These are phyloP conservation scores for Mesembryanthemum crystallinum DNA, from an alignment of 148 eudicot species.

Conservation along the genomic window DNA sequence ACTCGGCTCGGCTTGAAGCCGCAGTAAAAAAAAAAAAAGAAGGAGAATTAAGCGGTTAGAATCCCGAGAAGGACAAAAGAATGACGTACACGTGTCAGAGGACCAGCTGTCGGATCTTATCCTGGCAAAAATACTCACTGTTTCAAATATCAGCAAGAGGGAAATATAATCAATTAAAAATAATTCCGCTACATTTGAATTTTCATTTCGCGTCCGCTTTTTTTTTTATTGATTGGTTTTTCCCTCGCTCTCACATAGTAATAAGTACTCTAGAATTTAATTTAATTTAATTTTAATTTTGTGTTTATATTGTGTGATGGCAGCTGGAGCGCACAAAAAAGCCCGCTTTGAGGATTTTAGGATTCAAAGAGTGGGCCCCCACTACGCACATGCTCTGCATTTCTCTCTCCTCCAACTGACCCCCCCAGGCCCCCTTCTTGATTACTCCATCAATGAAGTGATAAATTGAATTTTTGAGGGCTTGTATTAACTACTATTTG, in stretches of 20 bases:
- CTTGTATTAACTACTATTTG: too few relatives aligned
- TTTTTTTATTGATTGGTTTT: background rate
- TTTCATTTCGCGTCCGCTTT: conserved; percentile 48
- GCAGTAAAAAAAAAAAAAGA: background rate
- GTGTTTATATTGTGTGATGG: background rate
- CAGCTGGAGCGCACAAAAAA: conserved; percentile 48
- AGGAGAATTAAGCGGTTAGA: background rate
- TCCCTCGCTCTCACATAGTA: background rate
- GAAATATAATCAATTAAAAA: background rate
- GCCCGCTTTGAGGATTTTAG: conserved; percentile 18
- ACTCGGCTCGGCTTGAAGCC: background rate
- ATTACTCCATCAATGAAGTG: too few relatives aligned
- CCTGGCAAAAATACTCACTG: conserved; percentile 32
- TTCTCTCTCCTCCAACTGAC: background rate
- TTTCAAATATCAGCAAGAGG: conserved; percentile 16
- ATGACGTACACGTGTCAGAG: conserved; percentile 48
- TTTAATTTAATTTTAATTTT: background rate
- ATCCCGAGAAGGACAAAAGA: conserved; percentile 30
- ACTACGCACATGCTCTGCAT: conserved; percentile 22
- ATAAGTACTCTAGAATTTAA: too few relatives aligned
- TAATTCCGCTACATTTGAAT: conserved; percentile 37
- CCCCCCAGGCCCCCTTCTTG: too few relatives aligned
- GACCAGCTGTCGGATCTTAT: conserved; percentile 57
- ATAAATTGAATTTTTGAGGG: too few relatives aligned
- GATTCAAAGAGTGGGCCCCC: conserved; percentile 30